Percentiles rank a stretch among this genome's conserved stretches.
Evolutionary conservation across 257 asterid species (phyloP).

Genomic region (Solanum bulbocastanum): DNA sequence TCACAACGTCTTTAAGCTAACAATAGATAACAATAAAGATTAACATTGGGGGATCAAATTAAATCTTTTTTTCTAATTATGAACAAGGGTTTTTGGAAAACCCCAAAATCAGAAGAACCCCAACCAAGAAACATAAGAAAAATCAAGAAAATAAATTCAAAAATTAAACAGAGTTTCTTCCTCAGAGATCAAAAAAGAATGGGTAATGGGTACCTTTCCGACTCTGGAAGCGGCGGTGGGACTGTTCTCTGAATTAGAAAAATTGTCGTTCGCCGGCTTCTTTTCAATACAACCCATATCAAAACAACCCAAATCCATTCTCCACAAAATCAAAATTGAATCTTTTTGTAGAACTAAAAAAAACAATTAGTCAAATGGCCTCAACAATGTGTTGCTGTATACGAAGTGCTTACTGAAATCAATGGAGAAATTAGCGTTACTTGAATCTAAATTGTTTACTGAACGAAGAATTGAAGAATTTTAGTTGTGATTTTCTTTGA

Average conservation of each 20-base stretch:
- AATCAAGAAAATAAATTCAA: not conserved
- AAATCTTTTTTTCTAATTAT: not conserved
- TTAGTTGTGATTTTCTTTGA: not conserved
- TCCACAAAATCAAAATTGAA: not conserved
- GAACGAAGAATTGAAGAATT: slow-evolving; percentile 3
- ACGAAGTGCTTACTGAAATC: not conserved
- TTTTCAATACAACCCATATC: slow-evolving; percentile 80
- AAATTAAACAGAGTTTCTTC: not conserved
- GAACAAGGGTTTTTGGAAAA: not conserved
- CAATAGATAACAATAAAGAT: not conserved
- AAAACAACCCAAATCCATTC: slow-evolving; percentile 82
- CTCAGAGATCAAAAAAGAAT: not conserved
- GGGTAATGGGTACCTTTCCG: slow-evolving; percentile 48
- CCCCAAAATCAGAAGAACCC: not conserved
- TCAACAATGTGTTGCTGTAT: not conserved
- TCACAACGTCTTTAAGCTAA: not conserved
- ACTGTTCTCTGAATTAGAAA: slow-evolving; percentile 25
- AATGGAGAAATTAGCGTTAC: not conserved
- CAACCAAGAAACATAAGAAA: not conserved
- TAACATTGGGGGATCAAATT: not conserved
- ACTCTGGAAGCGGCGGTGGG: slow-evolving; percentile 42
- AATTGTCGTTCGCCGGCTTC: slow-evolving; percentile 2
- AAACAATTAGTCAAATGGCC: not conserved
- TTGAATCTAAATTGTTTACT: not conserved
- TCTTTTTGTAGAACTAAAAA: not conserved